These are phyloP conservation scores for Hyaloscypha variabilis DNA, from an alignment of 495 filamentous ascomycete genomes.

Conservation along the genomic window DNA sequence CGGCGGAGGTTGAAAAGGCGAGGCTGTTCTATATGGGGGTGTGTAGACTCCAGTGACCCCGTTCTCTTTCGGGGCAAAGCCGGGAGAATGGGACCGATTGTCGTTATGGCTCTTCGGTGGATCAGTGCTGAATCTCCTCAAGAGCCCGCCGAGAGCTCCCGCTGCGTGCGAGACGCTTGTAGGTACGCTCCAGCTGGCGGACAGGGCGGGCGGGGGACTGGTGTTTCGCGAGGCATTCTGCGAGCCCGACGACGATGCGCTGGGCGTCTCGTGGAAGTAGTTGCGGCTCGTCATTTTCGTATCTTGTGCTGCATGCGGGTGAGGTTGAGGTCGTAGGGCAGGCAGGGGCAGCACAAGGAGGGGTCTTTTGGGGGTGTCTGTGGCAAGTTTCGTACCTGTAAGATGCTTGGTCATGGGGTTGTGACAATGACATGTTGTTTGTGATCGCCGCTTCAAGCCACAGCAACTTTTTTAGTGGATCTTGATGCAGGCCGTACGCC, in stretches of 20 bases:
- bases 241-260: not conserved
- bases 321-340: not conserved
- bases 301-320: not conserved
- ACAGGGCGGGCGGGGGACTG: constrained; percentile 10
- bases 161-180: constrained; percentile 25
- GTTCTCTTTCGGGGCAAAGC: not conserved
- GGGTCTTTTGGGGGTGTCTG: not conserved
- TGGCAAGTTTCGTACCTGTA: not conserved
- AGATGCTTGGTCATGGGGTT: not conserved
- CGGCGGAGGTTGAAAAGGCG: constrained; percentile 63
- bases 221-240: not conserved
- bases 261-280: not conserved
- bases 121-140: constrained; percentile 32
- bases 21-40: constrained; percentile 51
- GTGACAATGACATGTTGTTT: not conserved
- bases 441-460: not conserved
- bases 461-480: not conserved
- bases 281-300: not conserved
- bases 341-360: not conserved
- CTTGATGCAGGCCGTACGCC: not conserved
- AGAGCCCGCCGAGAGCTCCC: constrained; percentile 27
- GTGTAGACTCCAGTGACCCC: constrained; percentile 39
- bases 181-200: constrained; percentile 26
- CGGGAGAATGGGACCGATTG: not conserved
- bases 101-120: constrained; percentile 6